Percentiles rank a stretch among this genome's conserved stretches.
Conservation (phyloP, 1,284 basidiomycete genomes). For the Heterobasidion annosum region DNA sequence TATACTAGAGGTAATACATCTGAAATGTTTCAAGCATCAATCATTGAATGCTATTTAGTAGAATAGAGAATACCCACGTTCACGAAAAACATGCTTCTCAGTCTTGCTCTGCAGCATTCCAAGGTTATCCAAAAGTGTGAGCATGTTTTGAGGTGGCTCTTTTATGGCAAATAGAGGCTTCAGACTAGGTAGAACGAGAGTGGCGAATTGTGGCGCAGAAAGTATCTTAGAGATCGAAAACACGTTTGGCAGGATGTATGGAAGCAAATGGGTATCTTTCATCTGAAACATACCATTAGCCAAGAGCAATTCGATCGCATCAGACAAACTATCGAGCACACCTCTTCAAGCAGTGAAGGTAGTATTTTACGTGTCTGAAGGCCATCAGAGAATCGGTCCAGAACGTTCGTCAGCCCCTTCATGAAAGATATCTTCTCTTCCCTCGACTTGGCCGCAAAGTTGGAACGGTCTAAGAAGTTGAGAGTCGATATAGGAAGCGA, state of each 20-base stretch:
- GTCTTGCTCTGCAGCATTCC: constrained; percentile 86
- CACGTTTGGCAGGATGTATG: constrained; percentile 97
- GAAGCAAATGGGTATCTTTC: constrained; percentile 88
- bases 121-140: constrained; percentile 87
- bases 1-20: constrained; percentile 95
- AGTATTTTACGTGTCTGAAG: constrained; percentile 85
- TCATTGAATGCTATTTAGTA: background rate
- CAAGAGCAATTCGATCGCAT: background rate
- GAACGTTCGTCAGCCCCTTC: constrained; percentile 79
- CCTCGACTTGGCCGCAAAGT: constrained; percentile 87
- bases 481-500: constrained; percentile 95
- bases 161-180: constrained; percentile 88
- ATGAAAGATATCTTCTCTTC: constrained; percentile 97
- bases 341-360: constrained; percentile 92
- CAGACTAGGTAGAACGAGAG: constrained; percentile 77
- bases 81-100: constrained; percentile 78
- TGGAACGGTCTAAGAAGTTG: constrained; percentile 93
- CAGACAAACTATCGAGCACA: constrained; percentile 21
- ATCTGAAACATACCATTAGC: constrained; percentile 40
- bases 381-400: constrained; percentile 84
- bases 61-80: constrained; percentile 49
- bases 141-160: constrained; percentile 96
- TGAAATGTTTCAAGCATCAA: constrained; percentile 19
- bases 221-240: constrained; percentile 83
- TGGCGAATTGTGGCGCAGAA: constrained; percentile 75